phyloP scores from a whole-genome alignment of 140 eudicot species.

The Stevia rebaudiana region DNA sequence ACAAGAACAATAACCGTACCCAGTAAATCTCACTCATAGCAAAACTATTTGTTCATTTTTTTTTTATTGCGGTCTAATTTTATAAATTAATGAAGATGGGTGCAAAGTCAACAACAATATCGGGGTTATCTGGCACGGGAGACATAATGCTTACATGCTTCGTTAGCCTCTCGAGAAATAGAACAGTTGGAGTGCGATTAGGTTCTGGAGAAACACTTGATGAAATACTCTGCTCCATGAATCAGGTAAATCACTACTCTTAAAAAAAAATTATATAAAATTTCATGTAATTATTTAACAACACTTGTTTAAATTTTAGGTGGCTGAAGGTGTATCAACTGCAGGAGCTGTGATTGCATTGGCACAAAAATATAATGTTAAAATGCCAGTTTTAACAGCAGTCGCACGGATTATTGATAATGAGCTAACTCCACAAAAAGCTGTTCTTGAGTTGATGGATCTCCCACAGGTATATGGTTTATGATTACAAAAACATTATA shows the following conservation, averaged over 20 bases:
- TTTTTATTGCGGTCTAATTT: slow-evolving; percentile 5
- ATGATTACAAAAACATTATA: background rate
- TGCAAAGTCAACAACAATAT: slow-evolving; percentile 89
- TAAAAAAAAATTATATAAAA: too few relatives aligned
- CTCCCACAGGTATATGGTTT: slow-evolving; percentile 73
- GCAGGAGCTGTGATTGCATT: slow-evolving; percentile 97
- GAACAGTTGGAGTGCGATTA: slow-evolving; percentile 94
- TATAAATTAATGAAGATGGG: slow-evolving; percentile 82
- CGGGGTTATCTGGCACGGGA: slow-evolving; percentile 92
- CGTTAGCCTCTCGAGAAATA: slow-evolving; percentile 89
- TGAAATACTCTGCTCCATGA: slow-evolving; percentile 80
- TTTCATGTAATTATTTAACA: slow-evolving; percentile 10
- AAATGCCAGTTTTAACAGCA: slow-evolving; percentile 91
- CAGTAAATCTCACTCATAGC: too few relatives aligned
- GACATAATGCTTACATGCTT: slow-evolving; percentile 98
- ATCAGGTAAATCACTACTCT: slow-evolving; percentile 67
- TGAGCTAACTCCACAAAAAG: slow-evolving; percentile 89
- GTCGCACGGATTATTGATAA: slow-evolving; percentile 95
- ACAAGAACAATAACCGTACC: too few relatives aligned
- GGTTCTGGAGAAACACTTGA: slow-evolving; percentile 97
- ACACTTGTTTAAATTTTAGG: slow-evolving; percentile 37
- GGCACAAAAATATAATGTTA: slow-evolving; percentile 94
- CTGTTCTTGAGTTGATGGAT: slow-evolving; percentile 88
- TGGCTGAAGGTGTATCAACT: slow-evolving; percentile 95
- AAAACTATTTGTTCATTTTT: background rate